Evolutionary conservation across 1,284 basidiomycete genomes (phyloP), one percentile per base, ranked within the genome.

Genomic region (Rhodofomes roseus): DNA sequence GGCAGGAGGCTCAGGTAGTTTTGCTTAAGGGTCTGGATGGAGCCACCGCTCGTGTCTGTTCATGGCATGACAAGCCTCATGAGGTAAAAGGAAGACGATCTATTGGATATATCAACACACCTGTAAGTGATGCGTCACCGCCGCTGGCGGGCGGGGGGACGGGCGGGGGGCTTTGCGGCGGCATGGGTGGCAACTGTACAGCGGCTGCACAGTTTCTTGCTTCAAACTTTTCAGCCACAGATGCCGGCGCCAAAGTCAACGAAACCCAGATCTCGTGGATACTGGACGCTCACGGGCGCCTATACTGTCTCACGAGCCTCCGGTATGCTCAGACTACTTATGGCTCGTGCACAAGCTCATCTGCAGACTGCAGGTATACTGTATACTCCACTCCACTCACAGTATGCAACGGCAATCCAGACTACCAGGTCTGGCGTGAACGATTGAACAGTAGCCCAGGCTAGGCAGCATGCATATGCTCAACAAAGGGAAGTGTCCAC

Each of bases 1-100:
- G 85, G 80, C 8, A 92, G 76, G 22, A 90, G 78, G 29, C 78
- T 77, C 44, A 92, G 76, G 74, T 91, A 92, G 62, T 81, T 80
- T 62, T 81, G 81, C 70, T 90, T 90, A 14, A 64, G 51, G 22
- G 29, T 37, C 12, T 54, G 31, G 34, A 51, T 23, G 6, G 29
- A 22, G 2, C 41, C 50, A 23, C 11, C 22, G 31, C 12, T 4
- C 2, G 18, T n/a, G 12, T 56, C 53, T 51, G 39, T 18, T 23
- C 25, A 37, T 16, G 16, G 20, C 22, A 27, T 11, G 16, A 37
- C n/a, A 39, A 1, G 31, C 3, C 8, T 4, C 16, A 44, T 25
- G 14, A 44, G 34, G 40, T 22, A 27, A 4, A 6, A 7, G 11
- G 14, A 4, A 9, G 31, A 23, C n/a, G 31, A 39, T 54, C 40